phyloP scores from a whole-genome alignment of 2,329 filamentous ascomycete species.

The Penicillium palitans region DNA sequence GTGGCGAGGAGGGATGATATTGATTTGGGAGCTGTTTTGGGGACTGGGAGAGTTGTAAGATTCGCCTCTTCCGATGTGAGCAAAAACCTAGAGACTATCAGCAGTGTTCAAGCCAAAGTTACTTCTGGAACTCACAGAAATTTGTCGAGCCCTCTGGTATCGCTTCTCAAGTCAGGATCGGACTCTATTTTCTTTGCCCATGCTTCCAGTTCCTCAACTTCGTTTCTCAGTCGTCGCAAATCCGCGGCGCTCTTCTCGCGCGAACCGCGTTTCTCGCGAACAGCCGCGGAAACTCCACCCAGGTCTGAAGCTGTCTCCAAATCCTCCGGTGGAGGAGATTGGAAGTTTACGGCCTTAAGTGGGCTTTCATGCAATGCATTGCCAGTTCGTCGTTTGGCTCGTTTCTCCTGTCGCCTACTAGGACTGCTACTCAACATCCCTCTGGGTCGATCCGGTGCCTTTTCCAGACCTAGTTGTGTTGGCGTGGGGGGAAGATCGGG shows the following conservation, averaged over 20 bases:
- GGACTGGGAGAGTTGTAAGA: constrained; percentile 20
- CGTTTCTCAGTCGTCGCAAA: constrained; percentile 57
- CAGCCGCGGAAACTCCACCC: constrained; percentile 24
- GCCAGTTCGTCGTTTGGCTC: constrained; percentile 27
- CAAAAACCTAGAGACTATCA: constrained; percentile 33
- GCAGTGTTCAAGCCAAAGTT: not conserved
- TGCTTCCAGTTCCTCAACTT: constrained; percentile 58
- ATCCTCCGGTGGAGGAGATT: constrained; percentile 18
- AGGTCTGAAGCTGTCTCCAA: constrained; percentile 6
- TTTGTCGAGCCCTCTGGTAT: constrained; percentile 37
- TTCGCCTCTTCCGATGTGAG: constrained; percentile 32
- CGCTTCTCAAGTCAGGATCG: constrained; percentile 30
- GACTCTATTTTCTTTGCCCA: constrained; percentile 58
- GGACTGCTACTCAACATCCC: constrained; percentile 41
- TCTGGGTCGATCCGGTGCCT: constrained; percentile 33
- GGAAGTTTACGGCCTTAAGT: constrained; percentile 30
- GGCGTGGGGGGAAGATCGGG: constrained; percentile 62
- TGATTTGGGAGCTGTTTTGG: constrained; percentile 24
- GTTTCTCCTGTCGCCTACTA: constrained; percentile 31
- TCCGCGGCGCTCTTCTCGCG: constrained; percentile 58
- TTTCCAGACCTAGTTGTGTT: constrained; percentile 42
- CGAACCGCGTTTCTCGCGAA: constrained; percentile 52
- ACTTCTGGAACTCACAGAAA: constrained; percentile 35
- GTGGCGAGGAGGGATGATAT: constrained; percentile 42
- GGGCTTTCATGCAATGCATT: constrained; percentile 31